Conservation (phyloP, 768 basidiomycete genomes). For the Lentinula aciculospora region DNA sequence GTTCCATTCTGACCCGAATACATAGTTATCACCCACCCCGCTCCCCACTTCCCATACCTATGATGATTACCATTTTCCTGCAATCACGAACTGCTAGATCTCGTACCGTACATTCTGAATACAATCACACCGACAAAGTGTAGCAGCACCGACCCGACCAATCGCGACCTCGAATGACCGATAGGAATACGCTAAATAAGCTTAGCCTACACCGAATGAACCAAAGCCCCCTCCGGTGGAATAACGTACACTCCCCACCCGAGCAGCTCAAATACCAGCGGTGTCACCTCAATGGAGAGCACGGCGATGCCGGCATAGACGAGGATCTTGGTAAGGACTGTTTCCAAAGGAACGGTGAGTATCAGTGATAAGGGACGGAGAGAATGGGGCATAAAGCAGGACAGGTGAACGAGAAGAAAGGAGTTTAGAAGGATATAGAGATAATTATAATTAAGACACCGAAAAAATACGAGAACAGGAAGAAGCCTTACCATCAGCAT, state of each 20-base stretch:
- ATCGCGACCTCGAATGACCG: no score
- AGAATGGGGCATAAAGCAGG: conserved; percentile 4
- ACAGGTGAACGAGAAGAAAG: not conserved
- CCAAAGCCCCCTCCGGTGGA: conserved; percentile 7
- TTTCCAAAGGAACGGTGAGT: not conserved
- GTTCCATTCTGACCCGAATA: no score
- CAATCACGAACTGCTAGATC: no score
- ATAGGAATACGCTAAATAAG: no score
- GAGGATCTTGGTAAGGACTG: conserved; percentile 85
- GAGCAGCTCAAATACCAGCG: conserved; percentile 60
- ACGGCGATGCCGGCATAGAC: conserved; percentile 87
- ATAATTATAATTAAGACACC: no score
- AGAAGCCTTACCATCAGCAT: conserved; percentile 67
- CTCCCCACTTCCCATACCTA: no score
- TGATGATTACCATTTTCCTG: no score
- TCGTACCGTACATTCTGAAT: no score
- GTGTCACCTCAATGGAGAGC: conserved; percentile 55
- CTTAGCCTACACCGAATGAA: not conserved
- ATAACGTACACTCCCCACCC: conserved; percentile 59
- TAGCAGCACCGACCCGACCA: no score
- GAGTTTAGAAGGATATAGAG: not conserved
- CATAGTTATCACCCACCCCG: no score
- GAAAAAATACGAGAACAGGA: not conserved
- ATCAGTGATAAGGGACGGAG: conserved; percentile 9
- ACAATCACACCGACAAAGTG: no score